A percentile compares a stretch with the other conserved stretches of the same genome.
These are phyloP conservation scores for Chaetomiaceae sp. DNA, from an alignment of 2,329 filamentous ascomycete species.

Conservation along the genomic window DNA sequence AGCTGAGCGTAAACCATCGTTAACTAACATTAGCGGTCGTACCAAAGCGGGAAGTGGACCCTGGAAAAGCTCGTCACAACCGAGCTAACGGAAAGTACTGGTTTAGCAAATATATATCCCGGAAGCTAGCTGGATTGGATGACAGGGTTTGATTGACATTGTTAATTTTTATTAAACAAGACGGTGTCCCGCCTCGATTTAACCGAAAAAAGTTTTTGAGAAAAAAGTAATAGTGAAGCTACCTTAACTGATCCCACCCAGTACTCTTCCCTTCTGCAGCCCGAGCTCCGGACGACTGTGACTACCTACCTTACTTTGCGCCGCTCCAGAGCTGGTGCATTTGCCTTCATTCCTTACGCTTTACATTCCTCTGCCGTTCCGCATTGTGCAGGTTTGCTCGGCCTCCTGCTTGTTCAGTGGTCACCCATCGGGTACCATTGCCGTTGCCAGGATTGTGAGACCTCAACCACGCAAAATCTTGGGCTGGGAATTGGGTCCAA, in stretches of 20 bases:
- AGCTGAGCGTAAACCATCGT: background rate
- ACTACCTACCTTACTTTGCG: background rate
- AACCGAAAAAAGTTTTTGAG: constrained; percentile 24
- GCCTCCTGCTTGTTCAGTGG: background rate
- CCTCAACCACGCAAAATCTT: background rate
- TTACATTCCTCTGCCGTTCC: background rate
- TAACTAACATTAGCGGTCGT: too few species aligned
- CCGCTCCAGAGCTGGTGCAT: background rate
- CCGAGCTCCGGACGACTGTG: background rate
- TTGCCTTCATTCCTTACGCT: background rate
- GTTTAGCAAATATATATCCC: constrained; percentile 23
- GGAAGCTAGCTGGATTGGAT: constrained; percentile 22
- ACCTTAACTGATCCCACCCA: too few species aligned
- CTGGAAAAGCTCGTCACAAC: background rate
- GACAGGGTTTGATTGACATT: constrained; percentile 22
- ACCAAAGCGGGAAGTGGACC: constrained; percentile 2
- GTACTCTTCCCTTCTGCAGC: background rate
- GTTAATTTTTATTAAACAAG: constrained; percentile 25
- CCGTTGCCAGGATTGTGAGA: background rate
- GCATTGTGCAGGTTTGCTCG: background rate
- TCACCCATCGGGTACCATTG: constrained; percentile 11
- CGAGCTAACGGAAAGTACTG: constrained; percentile 14
- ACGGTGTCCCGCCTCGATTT: constrained; percentile 18
- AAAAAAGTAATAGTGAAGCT: constrained; percentile 15
- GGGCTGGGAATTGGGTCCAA: background rate